Conservation (phyloP, 2,329 filamentous ascomycete genomes). For the Pyrenophora teres region DNA sequence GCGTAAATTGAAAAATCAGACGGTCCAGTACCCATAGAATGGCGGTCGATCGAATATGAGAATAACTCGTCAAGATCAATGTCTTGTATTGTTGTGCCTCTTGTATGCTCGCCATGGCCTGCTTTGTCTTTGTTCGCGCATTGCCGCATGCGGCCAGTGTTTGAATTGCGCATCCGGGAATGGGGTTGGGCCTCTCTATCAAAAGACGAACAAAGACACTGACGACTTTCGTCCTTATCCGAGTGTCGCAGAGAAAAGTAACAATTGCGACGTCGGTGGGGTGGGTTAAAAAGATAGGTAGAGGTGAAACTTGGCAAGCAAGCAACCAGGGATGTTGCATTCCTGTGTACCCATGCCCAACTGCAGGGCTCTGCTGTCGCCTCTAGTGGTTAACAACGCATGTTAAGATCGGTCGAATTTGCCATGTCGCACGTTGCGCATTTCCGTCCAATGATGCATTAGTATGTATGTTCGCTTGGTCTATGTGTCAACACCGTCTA, state of each 20-base stretch:
- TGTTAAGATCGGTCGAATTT: no score
- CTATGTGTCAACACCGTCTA: no score
- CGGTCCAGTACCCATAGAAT: no score
- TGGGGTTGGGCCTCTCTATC: neutral
- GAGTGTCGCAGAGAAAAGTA: neutral
- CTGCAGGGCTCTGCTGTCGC: no score
- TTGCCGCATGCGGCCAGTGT: conserved; percentile 12
- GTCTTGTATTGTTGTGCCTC: neutral
- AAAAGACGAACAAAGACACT: neutral
- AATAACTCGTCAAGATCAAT: neutral
- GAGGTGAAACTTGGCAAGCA: neutral
- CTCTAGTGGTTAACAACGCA: no score
- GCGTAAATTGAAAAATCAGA: neutral
- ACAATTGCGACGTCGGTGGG: neutral
- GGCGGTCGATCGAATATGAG: no score
- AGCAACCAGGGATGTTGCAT: neutral
- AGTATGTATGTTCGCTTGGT: no score
- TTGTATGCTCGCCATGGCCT: conserved; percentile 2
- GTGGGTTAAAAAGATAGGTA: neutral
- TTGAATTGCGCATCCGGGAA: neutral
- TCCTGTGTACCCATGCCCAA: no score
- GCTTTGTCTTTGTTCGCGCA: conserved; percentile 14
- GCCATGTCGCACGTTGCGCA: no score
- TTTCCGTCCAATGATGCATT: no score
- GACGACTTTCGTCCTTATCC: no score